phyloP scores from a whole-genome alignment of 2,329 filamentous ascomycete genomes.

The Claviceps sp. region DNA sequence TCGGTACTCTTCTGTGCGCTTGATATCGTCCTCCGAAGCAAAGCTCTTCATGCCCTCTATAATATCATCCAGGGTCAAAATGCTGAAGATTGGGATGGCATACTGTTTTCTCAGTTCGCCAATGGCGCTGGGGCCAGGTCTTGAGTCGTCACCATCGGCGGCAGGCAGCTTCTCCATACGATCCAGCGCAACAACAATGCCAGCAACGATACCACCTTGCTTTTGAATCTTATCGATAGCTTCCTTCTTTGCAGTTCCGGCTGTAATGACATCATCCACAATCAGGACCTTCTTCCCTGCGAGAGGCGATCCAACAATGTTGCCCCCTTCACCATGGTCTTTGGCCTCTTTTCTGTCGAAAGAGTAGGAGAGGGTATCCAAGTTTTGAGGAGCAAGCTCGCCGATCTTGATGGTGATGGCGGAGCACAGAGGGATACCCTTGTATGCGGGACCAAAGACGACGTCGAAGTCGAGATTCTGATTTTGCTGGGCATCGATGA shows the following conservation, averaged over 20 bases:
- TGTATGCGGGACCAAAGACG: slow-evolving; percentile 90
- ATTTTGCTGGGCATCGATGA: slow-evolving; percentile 33
- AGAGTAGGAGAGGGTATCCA: slow-evolving; percentile 61
- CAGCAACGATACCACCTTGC: slow-evolving; percentile 73
- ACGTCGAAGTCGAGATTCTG: slow-evolving; percentile 56
- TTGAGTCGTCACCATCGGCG: slow-evolving; percentile 50
- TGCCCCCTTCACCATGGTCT: slow-evolving; percentile 87
- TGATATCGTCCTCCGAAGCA: slow-evolving; percentile 48
- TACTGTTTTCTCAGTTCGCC: slow-evolving; percentile 75
- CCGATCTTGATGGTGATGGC: slow-evolving; percentile 64
- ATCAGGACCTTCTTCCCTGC: slow-evolving; percentile 79
- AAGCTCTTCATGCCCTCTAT: slow-evolving; percentile 52
- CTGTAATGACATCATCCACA: slow-evolving; percentile 93
- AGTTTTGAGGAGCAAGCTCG: slow-evolving; percentile 51
- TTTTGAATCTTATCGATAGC: slow-evolving; percentile 78
- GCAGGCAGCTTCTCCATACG: slow-evolving; percentile 69
- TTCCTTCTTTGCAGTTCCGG: slow-evolving; percentile 85
- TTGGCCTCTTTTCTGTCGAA: slow-evolving; percentile 97
- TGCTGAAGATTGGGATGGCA: slow-evolving; percentile 68
- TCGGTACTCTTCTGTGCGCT: slow-evolving; percentile 61
- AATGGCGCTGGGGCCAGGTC: slow-evolving; percentile 65
- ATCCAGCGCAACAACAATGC: slow-evolving; percentile 81
- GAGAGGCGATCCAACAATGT: slow-evolving; percentile 76
- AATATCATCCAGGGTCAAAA: slow-evolving; percentile 75
- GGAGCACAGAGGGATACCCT: slow-evolving; percentile 84